Evolutionary conservation across 1,284 basidiomycete species (phyloP), one percentile per base, ranked within the genome.

Genomic region (Cryptococcus sp.): DNA sequence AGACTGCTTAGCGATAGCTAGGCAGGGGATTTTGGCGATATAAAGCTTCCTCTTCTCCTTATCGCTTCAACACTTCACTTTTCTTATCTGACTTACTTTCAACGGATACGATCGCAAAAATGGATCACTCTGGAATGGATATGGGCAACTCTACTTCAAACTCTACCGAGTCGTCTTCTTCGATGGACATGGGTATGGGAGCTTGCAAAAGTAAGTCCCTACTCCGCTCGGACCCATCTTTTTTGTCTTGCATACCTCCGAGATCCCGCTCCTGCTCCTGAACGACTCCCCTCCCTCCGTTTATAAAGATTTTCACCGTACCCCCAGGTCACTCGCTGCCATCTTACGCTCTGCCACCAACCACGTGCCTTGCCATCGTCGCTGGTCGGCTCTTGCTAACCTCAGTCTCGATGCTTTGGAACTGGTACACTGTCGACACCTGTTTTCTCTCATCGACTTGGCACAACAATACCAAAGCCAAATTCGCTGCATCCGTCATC

Each of bases 371-470:
- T n/a, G n/a, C n/a, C n/a, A n/a, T n/a, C n/a, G n/a, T n/a, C n/a
- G n/a, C n/a, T n/a, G n/a, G n/a, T n/a, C n/a, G n/a, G n/a, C n/a
- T n/a, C 28, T 28, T 28, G 28, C 37, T 40, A n/a, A 40, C 16
- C 19, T 32, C 54, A 70, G 69, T 73, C 54, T 66, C 63, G n/a
- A 75, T 75, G 73, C 62, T 75, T 19, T 73, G 70, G 69, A 75
- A 75, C 59, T 74, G 69, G 68, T 57, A 65, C 54, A 73, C 70
- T 7, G 49, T 75, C 63, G 69, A 75, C 57, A 45, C 71, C 2
- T 78, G 77, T 57, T 77, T 77, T 66, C 68, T 78, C 53, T 62
- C 73, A 7, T 25, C 52, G 13, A 47, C 69, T 7, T 77, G 76
- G 76, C 73, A 76, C 53, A 52, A 71, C 48, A 47, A 50, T 2